These are phyloP conservation scores for Opeltia flavorubescens DNA, from an alignment of 495 filamentous ascomycete genomes.

Conservation along the genomic window DNA sequence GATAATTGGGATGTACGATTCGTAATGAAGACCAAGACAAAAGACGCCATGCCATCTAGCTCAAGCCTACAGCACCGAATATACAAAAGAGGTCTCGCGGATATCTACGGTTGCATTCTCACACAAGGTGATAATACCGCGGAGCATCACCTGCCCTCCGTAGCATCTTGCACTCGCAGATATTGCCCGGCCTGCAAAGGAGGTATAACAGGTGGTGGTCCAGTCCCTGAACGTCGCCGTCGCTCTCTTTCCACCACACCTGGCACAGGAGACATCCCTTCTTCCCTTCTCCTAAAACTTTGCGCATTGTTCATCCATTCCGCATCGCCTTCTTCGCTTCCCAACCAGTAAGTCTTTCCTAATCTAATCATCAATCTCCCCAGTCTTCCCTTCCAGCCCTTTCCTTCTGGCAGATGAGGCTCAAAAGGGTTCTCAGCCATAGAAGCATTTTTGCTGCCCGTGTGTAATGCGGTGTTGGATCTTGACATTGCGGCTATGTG, in stretches of 20 bases:
- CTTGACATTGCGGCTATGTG: conserved; percentile 35
- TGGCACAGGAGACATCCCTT: conserved; percentile 12
- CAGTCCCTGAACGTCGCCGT: conserved; percentile 50
- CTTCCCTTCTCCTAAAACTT: conserved; percentile 16
- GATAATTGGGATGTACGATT: too few relatives aligned
- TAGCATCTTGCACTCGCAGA: conserved; percentile 11
- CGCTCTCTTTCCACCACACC: conserved; percentile 53
- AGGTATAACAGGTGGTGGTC: conserved; percentile 14
- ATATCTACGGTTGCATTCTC: neutral
- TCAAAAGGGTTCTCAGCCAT: conserved; percentile 59
- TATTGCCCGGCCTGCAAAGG: conserved; percentile 14
- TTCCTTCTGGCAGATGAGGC: conserved; percentile 47
- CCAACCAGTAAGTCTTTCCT: conserved; percentile 65
- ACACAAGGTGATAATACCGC: too few relatives aligned
- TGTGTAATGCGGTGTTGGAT: conserved; percentile 29
- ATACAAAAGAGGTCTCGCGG: neutral
- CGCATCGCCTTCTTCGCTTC: conserved; percentile 25
- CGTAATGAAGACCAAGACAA: too few relatives aligned
- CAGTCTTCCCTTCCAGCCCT: conserved; percentile 61
- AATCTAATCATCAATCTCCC: conserved; percentile 60
- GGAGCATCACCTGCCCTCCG: neutral
- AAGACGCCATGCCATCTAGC: too few relatives aligned
- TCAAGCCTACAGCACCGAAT: neutral
- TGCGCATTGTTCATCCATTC: conserved; percentile 22
- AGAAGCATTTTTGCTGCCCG: conserved; percentile 28